These are phyloP conservation scores for Golubevia pallescens DNA, from an alignment of 1,284 basidiomycete genomes.

Conservation along the genomic window DNA sequence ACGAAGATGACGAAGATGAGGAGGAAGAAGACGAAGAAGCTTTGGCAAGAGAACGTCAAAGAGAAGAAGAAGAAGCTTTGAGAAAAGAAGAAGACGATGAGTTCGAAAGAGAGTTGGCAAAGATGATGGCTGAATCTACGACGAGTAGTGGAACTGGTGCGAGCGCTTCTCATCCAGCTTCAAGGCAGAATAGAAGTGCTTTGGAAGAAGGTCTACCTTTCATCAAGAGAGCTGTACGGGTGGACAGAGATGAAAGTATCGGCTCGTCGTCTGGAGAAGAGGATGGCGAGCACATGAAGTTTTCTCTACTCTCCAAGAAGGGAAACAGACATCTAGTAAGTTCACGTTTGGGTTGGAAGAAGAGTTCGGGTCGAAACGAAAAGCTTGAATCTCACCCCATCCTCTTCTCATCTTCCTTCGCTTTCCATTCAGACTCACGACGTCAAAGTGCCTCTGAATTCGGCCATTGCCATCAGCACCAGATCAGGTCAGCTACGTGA, in stretches of 20 bases:
- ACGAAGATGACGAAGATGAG: conserved; percentile 7
- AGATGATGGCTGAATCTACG: conserved; percentile 23
- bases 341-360: neutral
- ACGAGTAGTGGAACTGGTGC: conserved; percentile 4
- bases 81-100: conserved; percentile 32
- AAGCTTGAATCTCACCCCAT: neutral
- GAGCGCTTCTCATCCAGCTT: conserved; percentile 2
- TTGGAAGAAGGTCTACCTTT: conserved; percentile 22
- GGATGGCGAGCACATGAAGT: conserved; percentile 38
- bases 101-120: conserved; percentile 47
- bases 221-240: conserved; percentile 4
- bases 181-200: conserved; percentile 6
- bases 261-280: neutral
- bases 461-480: conserved; percentile 51
- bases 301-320: conserved; percentile 52
- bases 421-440: conserved; percentile 26
- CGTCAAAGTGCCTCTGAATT: conserved; percentile 38
- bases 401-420: neutral
- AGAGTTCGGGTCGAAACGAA: too few species aligned
- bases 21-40: conserved; percentile 14
- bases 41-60: conserved; percentile 18
- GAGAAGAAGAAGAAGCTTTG: conserved; percentile 25
- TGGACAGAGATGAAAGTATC: conserved; percentile 3
- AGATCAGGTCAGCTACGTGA: conserved; percentile 47
- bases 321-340: conserved; percentile 41